These are phyloP conservation scores for Suillus sp. DNA, from an alignment of 768 basidiomycete genomes.

Conservation along the genomic window DNA sequence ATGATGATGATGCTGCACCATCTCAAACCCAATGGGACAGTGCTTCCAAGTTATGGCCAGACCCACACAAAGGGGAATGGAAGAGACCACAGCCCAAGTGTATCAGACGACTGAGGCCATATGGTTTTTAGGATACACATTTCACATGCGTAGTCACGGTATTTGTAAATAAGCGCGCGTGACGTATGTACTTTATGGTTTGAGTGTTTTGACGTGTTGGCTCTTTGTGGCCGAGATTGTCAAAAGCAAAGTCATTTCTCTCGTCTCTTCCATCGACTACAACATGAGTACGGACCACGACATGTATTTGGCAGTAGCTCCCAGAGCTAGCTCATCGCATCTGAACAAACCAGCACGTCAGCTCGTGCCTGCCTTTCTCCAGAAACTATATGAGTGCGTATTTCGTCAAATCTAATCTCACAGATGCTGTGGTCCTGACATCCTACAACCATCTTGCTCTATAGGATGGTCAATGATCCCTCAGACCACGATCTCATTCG, in stretches of 20 bases:
- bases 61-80: constrained; percentile 19
- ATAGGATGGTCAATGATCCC: constrained; percentile 90
- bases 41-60: neutral
- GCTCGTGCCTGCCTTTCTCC: constrained; percentile 80
- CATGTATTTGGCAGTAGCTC: constrained; percentile 54
- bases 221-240: constrained; percentile 6
- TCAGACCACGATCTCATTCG: constrained; percentile 82
- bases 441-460: constrained; percentile 13
- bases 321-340: constrained; percentile 40
- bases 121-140: neutral
- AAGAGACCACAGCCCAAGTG: constrained; percentile 28
- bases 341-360: constrained; percentile 50
- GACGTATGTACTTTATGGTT: neutral
- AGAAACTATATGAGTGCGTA: constrained; percentile 89
- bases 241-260: neutral
- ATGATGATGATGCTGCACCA: neutral
- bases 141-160: neutral
- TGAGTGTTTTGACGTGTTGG: constrained; percentile 4
- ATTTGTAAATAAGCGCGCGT: neutral
- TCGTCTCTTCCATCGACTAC: neutral
- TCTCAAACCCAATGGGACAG: neutral
- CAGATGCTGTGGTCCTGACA: constrained; percentile 14
- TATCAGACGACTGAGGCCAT: constrained; percentile 19
- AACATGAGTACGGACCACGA: constrained; percentile 56
- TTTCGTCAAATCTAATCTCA: constrained; percentile 19